Base-by-base conservation (phyloP, 306 rosid species). In the Carpinus fangiana region DNA sequence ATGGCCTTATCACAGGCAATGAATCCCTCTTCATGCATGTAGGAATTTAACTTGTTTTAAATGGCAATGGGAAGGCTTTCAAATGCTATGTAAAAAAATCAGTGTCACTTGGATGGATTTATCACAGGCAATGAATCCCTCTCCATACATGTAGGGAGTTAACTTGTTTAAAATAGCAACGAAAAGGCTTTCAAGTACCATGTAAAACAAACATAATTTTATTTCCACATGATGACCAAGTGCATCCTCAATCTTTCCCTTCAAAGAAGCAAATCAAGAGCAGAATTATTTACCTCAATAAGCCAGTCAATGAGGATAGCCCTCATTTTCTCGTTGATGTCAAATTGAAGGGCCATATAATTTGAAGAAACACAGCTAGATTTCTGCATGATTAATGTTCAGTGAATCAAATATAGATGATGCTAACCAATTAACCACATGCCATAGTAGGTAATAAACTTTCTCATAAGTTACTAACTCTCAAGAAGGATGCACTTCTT, bases 291-390 rank as follows among this genome's bases (percentile, higher is more conserved):
- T 66, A 85, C 88, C 89, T 85, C 86, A 65, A 82, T 68, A 69
- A 85, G 89, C 89, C 89, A 85, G 73, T 85, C 86, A 41, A 85
- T 73, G 23, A 82, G 86, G 50, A 79, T 85, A 70, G 84, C 88
- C 82, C 88, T 85, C 88, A 85, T 85, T 73, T 70, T 82, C 75
- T 85, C 86, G 55, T 82, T 85, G 78, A 82, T 73, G 84, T 85
- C 89, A 51, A 73, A 68, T 73, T 85, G 89, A 50, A 50, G 41
- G 41, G 80, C 66, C 84, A 85, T 79, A 60, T 85, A 85, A 73
- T 59, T 65, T 47, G 86, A 84, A 82, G 86, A 79, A 70, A 62
- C 78, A 47, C 84, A 38, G 80, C 84, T 54, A 9, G 64, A 73
- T 21, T 79, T 73, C 86, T 85, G 81, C 86, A 75, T 38, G 69